Evolutionary conservation across 495 filamentous ascomycete species (phyloP).

Genomic region (Penicillium maclennaniae): DNA sequence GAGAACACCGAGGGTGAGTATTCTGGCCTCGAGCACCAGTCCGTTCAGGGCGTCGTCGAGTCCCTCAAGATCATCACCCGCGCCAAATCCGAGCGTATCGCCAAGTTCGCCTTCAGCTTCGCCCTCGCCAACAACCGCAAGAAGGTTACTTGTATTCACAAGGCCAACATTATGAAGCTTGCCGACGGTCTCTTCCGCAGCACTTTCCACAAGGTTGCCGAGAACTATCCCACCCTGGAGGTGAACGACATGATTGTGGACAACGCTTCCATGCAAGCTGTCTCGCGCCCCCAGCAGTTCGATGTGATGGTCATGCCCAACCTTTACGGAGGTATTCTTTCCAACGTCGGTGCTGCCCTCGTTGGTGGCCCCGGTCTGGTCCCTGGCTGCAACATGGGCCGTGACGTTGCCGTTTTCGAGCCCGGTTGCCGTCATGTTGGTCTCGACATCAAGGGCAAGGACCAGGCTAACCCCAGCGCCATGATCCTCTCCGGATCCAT

Average conservation of each 20-base stretch:
- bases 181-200: conserved; percentile 97
- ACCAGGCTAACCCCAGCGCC: conserved; percentile 96
- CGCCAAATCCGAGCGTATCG: conserved; percentile 96
- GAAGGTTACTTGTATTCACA: conserved; percentile 99
- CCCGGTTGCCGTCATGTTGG: conserved; percentile 98
- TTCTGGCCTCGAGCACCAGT: conserved; percentile 97
- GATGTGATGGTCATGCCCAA: conserved; percentile 99
- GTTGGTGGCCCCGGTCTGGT: conserved; percentile 97
- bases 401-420: conserved; percentile 97
- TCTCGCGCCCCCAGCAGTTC: conserved; percentile 92
- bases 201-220: conserved; percentile 88
- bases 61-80: conserved; percentile 99
- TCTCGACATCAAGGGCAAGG: conserved; percentile 98
- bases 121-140: conserved; percentile 96
- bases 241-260: conserved; percentile 99
- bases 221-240: conserved; percentile 90
- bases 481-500: conserved; percentile 92
- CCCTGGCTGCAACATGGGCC: conserved; percentile 98
- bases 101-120: conserved; percentile 97
- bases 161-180: conserved; percentile 99
- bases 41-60: conserved; percentile 93
- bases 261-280: conserved; percentile 98
- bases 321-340: conserved; percentile 96
- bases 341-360: conserved; percentile 98
- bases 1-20: conserved; percentile 99